phyloP scores from a whole-genome alignment of 345 rosid genomes.

The Atalantia buxifolia region DNA sequence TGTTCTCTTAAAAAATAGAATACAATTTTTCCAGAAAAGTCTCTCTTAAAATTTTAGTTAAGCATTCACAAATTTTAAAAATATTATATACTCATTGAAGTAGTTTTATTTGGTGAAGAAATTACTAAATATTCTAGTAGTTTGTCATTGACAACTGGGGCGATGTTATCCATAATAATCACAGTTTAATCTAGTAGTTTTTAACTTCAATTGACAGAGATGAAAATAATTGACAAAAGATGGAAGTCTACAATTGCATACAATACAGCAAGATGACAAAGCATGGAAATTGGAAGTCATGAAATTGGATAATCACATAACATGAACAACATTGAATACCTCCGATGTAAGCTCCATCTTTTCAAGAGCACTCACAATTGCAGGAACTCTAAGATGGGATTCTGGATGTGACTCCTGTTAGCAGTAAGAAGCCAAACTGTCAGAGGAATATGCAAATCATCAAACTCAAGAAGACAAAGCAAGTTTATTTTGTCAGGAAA shows the following conservation, averaged over 20 bases:
- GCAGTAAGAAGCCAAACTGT: neutral
- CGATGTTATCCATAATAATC: neutral
- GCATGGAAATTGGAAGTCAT: neutral
- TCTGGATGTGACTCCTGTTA: slow-evolving; percentile 89
- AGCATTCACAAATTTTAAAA: neutral
- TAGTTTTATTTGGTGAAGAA: neutral
- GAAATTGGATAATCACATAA: neutral
- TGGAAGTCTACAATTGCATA: neutral
- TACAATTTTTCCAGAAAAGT: neutral
- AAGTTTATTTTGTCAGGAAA: neutral
- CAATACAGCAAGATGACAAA: neutral
- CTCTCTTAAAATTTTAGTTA: neutral
- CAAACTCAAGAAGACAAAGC: neutral
- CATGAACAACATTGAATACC: slow-evolving; percentile 31
- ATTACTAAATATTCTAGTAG: neutral
- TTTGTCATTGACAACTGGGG: neutral
- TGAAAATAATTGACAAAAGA: neutral
- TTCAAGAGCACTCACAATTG: slow-evolving; percentile 76
- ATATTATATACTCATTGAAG: neutral
- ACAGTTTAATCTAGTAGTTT: neutral
- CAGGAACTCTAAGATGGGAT: slow-evolving; percentile 87
- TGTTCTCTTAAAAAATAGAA: neutral
- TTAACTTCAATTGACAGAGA: neutral
- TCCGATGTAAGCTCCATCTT: slow-evolving; percentile 70
- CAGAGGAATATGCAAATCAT: slow-evolving; percentile 3